phyloP scores from a whole-genome alignment of 306 rosid genomes.

The Glycine tomentella region DNA sequence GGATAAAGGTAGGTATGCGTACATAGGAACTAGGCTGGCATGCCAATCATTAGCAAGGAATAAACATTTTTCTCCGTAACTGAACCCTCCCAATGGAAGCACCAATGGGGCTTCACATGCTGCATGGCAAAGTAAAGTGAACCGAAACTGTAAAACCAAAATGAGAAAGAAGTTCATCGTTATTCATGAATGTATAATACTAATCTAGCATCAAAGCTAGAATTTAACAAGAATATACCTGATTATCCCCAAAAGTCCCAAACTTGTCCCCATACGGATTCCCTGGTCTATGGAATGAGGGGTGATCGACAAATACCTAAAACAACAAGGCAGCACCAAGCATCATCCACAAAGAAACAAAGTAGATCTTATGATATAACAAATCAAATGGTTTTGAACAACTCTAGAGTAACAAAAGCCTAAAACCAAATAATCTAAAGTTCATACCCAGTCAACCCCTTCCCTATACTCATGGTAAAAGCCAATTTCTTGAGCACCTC shows the following conservation, averaged over 20 bases:
- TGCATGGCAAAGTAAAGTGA: conserved; percentile 93
- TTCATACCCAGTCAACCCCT: conserved; percentile 87
- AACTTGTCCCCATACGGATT: conserved; percentile 76
- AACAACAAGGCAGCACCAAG: conserved; percentile 23
- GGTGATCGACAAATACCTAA: conserved; percentile 89
- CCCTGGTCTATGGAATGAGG: conserved; percentile 85
- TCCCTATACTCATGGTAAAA: conserved; percentile 77
- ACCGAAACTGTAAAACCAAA: conserved; percentile 92
- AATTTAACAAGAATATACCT: conserved; percentile 55
- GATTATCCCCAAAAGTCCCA: conserved; percentile 89
- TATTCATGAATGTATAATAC: conserved; percentile 41
- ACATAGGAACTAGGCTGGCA: conserved; percentile 92
- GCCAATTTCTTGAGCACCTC: conserved; percentile 71
- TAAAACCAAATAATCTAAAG: conserved; percentile 13
- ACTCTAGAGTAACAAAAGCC: conserved; percentile 15
- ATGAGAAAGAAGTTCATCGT: conserved; percentile 55
- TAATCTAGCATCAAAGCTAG: conserved; percentile 36
- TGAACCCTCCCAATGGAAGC: conserved; percentile 88
- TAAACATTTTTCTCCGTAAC: conserved; percentile 75
- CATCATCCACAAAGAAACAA: conserved; percentile 28
- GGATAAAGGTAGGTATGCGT: conserved; percentile 46
- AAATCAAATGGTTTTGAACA: conserved; percentile 17
- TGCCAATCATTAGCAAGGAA: conserved; percentile 95
- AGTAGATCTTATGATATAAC: conserved; percentile 15
- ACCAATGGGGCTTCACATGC: conserved; percentile 95